These are phyloP conservation scores for Cochlearia excelsa DNA, from an alignment of 345 rosid genomes.

Conservation along the genomic window DNA sequence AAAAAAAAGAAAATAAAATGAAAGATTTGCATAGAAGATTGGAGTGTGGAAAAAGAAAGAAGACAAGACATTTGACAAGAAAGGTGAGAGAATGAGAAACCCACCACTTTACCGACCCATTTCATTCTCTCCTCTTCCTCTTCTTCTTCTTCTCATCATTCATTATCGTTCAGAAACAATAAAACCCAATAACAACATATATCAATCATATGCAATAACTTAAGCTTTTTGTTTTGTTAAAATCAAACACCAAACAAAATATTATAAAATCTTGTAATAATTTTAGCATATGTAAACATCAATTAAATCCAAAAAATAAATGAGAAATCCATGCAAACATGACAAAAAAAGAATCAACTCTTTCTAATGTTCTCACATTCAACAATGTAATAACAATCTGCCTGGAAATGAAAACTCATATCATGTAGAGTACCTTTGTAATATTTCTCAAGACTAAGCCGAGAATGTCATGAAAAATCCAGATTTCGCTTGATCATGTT, in stretches of 20 bases:
- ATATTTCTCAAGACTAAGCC: constrained; percentile 33
- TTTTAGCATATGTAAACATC: no score
- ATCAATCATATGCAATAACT: no score
- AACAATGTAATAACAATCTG: no score
- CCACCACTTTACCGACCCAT: constrained; percentile 33
- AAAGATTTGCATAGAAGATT: neutral
- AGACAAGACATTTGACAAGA: constrained; percentile 43
- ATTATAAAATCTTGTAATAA: no score
- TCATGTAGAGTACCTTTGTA: neutral
- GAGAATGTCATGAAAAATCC: constrained; percentile 61
- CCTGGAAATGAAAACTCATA: no score
- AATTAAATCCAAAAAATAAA: no score
- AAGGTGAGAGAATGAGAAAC: constrained; percentile 36
- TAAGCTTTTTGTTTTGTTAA: no score
- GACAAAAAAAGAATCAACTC: no score
- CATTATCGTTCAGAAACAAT: constrained; percentile 11
- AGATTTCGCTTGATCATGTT: constrained; percentile 53
- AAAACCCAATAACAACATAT: constrained; percentile 19
- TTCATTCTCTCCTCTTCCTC: constrained; percentile 23
- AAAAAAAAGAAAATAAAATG: neutral
- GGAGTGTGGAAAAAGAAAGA: constrained; percentile 35
- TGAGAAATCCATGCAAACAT: no score
- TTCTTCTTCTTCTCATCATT: constrained; percentile 29
- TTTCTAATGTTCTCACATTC: no score
- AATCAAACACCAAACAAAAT: no score